These are phyloP conservation scores for Sphaerulina musiva DNA, from an alignment of 2,329 filamentous ascomycete genomes.

Conservation along the genomic window DNA sequence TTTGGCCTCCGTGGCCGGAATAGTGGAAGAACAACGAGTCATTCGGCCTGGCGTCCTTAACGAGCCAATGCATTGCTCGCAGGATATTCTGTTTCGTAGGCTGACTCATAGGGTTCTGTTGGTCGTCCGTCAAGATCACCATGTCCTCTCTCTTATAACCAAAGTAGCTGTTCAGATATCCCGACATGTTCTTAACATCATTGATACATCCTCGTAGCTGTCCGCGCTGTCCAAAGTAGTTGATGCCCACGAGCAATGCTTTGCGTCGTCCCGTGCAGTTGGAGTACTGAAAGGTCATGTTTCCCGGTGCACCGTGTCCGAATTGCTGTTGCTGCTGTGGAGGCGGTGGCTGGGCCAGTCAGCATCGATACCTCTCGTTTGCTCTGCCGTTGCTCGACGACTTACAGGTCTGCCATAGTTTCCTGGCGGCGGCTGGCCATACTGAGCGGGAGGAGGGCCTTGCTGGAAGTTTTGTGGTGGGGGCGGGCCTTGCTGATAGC, in stretches of 20 bases:
- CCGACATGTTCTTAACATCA: constrained; percentile 94
- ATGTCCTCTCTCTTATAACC: constrained; percentile 93
- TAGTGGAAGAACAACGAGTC: constrained; percentile 98
- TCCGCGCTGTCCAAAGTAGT: constrained; percentile 89
- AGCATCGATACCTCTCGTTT: constrained; percentile 10
- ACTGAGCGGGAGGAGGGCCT: constrained; percentile 26
- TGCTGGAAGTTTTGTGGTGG: constrained; percentile 34
- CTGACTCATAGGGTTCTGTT: constrained; percentile 95
- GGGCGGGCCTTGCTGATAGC: constrained; percentile 36
- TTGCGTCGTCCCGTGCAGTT: constrained; percentile 83
- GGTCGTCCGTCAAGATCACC: constrained; percentile 93
- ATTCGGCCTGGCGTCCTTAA: constrained; percentile 85
- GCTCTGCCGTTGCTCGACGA: background rate
- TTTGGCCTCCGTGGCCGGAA: constrained; percentile 80
- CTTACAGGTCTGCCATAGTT: constrained; percentile 17
- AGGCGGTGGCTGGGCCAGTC: constrained; percentile 27
- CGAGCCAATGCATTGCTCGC: constrained; percentile 94
- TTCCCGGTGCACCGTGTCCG: constrained; percentile 70
- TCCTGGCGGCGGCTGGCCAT: constrained; percentile 15
- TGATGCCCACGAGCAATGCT: constrained; percentile 87
- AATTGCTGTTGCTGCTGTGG: constrained; percentile 54
- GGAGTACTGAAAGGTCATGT: constrained; percentile 84
- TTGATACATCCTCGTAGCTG: constrained; percentile 93
- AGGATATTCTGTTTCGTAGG: constrained; percentile 93
- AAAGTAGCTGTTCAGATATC: constrained; percentile 80